Conservation (phyloP, 768 basidiomycete species). For the Boletellus ananiceps region DNA sequence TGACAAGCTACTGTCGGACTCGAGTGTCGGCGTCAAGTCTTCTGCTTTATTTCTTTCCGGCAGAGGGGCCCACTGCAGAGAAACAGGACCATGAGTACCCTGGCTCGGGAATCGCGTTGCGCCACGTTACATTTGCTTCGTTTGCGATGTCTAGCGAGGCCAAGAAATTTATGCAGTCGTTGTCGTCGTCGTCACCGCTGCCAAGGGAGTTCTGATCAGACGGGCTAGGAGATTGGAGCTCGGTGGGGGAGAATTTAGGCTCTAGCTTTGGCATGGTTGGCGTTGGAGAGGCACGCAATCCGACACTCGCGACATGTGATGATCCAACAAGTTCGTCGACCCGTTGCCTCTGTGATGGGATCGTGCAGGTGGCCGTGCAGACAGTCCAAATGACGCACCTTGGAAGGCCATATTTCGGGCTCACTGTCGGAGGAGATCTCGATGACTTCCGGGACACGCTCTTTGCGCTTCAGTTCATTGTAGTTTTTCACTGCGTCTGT, state of each 20-base stretch:
- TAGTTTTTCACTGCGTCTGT: slow-evolving; percentile 5
- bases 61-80: slow-evolving; percentile 22
- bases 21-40: slow-evolving; percentile 21
- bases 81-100: slow-evolving; percentile 3
- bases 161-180: slow-evolving; percentile 19
- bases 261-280: slow-evolving; percentile 2
- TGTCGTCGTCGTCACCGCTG: slow-evolving; percentile 24
- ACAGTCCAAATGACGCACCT: slow-evolving; percentile 12
- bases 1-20: background rate
- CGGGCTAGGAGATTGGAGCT: slow-evolving; percentile 1
- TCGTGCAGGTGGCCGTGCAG: background rate
- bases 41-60: slow-evolving; percentile 31
- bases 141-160: slow-evolving; percentile 30
- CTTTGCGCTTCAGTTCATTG: slow-evolving; percentile 23
- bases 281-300: background rate
- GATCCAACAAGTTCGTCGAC: background rate
- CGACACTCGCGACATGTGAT: background rate
- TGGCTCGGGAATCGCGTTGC: background rate
- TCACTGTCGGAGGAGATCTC: slow-evolving; percentile 31
- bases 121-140: slow-evolving; percentile 23
- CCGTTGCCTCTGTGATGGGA: slow-evolving; percentile 19
- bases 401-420: slow-evolving; percentile 14
- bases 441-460: slow-evolving; percentile 13
- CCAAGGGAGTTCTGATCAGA: background rate
- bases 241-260: background rate